These are phyloP conservation scores for Sphaerulina vaccinii DNA, from an alignment of 2,329 filamentous ascomycete genomes.

Conservation along the genomic window DNA sequence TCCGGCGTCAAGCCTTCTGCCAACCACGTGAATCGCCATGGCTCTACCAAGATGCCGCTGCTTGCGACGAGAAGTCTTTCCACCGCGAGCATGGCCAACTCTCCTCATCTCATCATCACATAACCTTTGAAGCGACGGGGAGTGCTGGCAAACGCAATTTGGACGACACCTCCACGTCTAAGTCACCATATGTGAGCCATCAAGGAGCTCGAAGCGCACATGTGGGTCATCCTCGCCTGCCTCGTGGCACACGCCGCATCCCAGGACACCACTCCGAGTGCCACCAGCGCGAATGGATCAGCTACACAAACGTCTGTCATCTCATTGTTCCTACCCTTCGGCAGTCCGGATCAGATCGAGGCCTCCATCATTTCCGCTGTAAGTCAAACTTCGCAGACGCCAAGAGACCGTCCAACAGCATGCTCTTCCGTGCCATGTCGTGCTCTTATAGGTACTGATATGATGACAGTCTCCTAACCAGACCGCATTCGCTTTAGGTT, in stretches of 20 bases:
- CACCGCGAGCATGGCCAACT: neutral
- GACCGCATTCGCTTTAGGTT: constrained; percentile 33
- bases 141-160: neutral
- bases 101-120: neutral
- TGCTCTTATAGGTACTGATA: neutral
- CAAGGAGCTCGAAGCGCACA: too few species aligned
- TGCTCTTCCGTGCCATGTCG: neutral
- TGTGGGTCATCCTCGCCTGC: constrained; percentile 5
- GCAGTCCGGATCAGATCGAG: constrained; percentile 21
- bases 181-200: too few species aligned
- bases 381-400: constrained; percentile 2
- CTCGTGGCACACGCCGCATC: constrained; percentile 11
- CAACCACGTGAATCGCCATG: constrained; percentile 18
- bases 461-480: constrained; percentile 22
- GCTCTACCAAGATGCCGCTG: neutral
- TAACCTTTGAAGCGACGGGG: neutral
- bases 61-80: neutral
- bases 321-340: constrained; percentile 24
- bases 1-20: constrained; percentile 7
- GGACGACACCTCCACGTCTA: too few species aligned
- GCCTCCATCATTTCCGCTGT: constrained; percentile 26
- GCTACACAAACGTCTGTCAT: constrained; percentile 12
- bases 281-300: constrained; percentile 7
- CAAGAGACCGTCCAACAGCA: neutral
- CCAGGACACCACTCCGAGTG: constrained; percentile 11